phyloP scores from a whole-genome alignment of 192 early-diverging fungal species.

The Paraglomus brasilianum region DNA sequence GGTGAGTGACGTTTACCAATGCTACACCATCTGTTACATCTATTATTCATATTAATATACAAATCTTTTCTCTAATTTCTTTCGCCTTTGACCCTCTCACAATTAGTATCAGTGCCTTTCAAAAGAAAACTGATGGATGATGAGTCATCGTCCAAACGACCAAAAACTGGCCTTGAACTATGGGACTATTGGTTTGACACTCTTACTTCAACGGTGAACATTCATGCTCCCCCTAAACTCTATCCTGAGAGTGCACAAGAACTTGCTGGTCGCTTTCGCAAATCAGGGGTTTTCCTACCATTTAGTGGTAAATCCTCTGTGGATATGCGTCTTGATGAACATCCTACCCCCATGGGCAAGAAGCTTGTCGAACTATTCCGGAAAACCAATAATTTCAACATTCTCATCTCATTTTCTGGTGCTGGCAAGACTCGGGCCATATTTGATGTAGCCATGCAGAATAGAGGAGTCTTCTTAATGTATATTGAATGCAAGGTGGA shows the following conservation, averaged over 20 bases:
- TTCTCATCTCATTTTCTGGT: constrained; percentile 16
- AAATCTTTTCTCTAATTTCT: too few relatives aligned
- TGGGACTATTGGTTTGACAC: not conserved
- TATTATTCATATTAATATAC: too few relatives aligned
- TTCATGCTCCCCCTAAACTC: constrained; percentile 7
- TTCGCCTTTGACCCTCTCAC: too few relatives aligned
- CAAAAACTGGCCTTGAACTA: not conserved
- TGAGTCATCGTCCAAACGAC: not conserved
- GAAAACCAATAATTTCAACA: not conserved
- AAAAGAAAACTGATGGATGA: too few relatives aligned
- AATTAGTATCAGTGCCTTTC: too few relatives aligned
- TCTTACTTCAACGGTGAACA: not conserved
- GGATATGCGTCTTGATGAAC: constrained; percentile 2
- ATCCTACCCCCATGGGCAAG: constrained; percentile 10
- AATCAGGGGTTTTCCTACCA: not conserved
- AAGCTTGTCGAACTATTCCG: not conserved
- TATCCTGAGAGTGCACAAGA: not conserved
- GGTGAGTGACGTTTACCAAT: too few relatives aligned
- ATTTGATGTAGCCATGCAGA: constrained; percentile 18
- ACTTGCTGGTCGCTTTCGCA: not conserved
- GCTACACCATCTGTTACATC: too few relatives aligned
- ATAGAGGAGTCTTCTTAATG: constrained; percentile 5
- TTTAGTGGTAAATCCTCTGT: constrained; percentile 2
- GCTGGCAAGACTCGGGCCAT: constrained; percentile 27
- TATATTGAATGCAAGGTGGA: constrained; percentile 17